Base-by-base conservation (phyloP, 371 early-diverging fungal genomes). In the Mortierella sp. region DNA sequence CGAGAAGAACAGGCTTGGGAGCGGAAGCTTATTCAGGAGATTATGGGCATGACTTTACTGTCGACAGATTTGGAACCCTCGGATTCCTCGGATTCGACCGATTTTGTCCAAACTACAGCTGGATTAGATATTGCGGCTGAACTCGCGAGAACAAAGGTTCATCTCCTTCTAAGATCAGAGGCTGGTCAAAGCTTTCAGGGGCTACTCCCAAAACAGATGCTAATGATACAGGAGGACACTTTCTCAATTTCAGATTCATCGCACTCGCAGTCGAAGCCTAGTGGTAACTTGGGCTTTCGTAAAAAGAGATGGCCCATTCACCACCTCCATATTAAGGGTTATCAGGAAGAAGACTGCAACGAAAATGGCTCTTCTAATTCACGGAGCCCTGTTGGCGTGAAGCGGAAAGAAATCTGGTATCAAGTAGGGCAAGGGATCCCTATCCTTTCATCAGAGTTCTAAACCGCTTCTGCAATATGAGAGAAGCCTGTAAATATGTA, bases 371-470 rank as follows among this genome's bases (percentile, higher is more conserved):
- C 37, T 37, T 9, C 37, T 37, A 37, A 37, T 37, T 37, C 9
- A 37, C 37, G 3, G 37, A 9, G 9, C 9, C 9, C 37, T 37
- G 37, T 3, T 37, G 37, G 37, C 3, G 37, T 37, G 37, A 9
- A 37, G 9, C 37, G 37, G 37, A 46, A 68, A 18, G 61, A 75
- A 16, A 70, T 76, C 7, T 76, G 77, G 77, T 76, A 76, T 29
- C 68, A 68, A 9, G 62, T 72, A 12, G 77, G 77, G 6, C 60
- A 61, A 14, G 72, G 72, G 18, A 67, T 76, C 19, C 77, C 77
- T 1, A 28, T 46, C 7, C 62, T 72, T 16, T 66, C 75, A 4
- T 30, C 74, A 21, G 37, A 37, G 37, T 37, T 37, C 37, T 37
- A 37, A 9, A 9, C 9, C 37, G n/a, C 37, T 37, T 37, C 9